Evolutionary conservation across 2,329 filamentous ascomycete genomes (phyloP).

Genomic region (Colletotrichum navitas): DNA sequence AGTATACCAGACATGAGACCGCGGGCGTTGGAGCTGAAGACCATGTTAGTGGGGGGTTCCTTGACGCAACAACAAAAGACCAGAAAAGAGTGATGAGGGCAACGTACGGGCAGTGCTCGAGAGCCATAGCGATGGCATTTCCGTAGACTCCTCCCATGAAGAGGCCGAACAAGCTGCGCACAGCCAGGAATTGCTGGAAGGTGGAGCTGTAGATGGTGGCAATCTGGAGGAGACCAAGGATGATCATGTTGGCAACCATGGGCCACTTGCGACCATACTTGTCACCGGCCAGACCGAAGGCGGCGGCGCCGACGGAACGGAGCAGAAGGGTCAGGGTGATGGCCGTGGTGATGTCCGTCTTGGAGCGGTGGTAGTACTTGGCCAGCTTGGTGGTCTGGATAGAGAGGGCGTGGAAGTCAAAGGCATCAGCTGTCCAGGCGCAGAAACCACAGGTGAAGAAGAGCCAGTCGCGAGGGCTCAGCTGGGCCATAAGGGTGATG

Average conservation of each 20-base stretch:
- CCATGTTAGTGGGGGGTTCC: not conserved
- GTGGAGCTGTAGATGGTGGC: conserved; percentile 82
- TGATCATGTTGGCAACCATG: conserved; percentile 83
- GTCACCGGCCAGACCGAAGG: conserved; percentile 83
- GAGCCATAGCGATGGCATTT: conserved; percentile 81
- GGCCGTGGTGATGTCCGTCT: conserved; percentile 78
- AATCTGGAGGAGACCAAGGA: conserved; percentile 75
- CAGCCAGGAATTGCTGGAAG: conserved; percentile 80
- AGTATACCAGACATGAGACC: conserved; percentile 86
- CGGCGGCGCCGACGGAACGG: conserved; percentile 78
- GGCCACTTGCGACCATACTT: conserved; percentile 87
- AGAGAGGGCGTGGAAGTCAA: conserved; percentile 85
- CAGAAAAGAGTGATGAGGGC: not conserved
- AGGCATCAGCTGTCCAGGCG: conserved; percentile 85
- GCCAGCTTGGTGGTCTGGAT: conserved; percentile 82
- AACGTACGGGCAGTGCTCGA: conserved; percentile 77
- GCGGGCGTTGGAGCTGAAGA: conserved; percentile 69
- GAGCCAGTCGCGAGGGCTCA: conserved; percentile 76
- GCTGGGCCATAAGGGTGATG: conserved; percentile 73
- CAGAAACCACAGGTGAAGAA: conserved; percentile 81
- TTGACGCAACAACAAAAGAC: not conserved
- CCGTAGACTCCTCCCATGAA: conserved; percentile 88
- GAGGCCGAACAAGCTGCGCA: conserved; percentile 79
- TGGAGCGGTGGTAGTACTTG: conserved; percentile 61
- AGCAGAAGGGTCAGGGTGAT: conserved; percentile 82